phyloP scores from a whole-genome alignment of 345 rosid species.

The Pugionium dolabratum region DNA sequence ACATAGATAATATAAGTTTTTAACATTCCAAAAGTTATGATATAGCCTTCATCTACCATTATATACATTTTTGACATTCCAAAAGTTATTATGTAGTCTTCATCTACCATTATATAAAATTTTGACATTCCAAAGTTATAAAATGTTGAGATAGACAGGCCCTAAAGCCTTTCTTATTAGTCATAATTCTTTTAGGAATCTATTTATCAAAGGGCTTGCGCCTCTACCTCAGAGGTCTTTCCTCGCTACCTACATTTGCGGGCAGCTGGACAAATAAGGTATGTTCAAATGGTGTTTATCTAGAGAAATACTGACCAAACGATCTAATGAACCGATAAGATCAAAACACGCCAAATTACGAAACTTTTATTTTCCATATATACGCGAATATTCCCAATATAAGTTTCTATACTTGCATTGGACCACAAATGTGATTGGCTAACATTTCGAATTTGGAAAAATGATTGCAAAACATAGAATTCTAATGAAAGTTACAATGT shows the following conservation, averaged over 20 bases:
- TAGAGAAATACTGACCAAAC: not conserved
- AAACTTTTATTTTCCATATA: slow-evolving; percentile 9
- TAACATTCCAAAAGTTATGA: slow-evolving; percentile 5
- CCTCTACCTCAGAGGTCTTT: too few species aligned
- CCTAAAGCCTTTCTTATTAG: too few species aligned
- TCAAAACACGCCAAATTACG: not conserved
- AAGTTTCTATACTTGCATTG: slow-evolving; percentile 12
- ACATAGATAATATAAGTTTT: not conserved
- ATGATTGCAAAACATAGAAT: not conserved
- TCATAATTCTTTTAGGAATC: too few species aligned
- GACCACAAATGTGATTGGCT: not conserved
- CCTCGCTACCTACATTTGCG: too few species aligned
- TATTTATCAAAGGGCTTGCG: too few species aligned
- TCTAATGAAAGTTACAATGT: not conserved
- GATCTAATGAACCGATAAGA: slow-evolving; percentile 2
- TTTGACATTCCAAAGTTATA: slow-evolving; percentile 8
- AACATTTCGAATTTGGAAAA: slow-evolving; percentile 2
- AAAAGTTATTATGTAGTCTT: not conserved
- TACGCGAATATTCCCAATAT: not conserved
- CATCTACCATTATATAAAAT: not conserved
- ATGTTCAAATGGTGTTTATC: not conserved
- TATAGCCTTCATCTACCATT: not conserved
- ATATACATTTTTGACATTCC: slow-evolving; percentile 3
- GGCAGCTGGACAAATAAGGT: not conserved
- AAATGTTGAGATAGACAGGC: not conserved